Base-by-base conservation (phyloP, 2,329 filamentous ascomycete species). In the Calonectria naviculata region DNA sequence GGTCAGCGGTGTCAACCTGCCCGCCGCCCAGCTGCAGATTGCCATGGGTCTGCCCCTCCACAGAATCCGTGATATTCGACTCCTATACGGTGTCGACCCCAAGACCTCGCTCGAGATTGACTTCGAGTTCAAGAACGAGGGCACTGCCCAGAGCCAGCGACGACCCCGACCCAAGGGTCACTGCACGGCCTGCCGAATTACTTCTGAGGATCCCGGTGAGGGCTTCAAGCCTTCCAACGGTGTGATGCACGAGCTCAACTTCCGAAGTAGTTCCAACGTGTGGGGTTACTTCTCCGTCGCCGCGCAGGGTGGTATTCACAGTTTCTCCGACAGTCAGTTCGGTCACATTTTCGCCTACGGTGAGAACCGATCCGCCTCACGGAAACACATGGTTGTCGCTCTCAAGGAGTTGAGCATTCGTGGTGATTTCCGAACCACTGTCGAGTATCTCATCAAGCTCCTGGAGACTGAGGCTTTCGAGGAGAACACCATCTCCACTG, bases 241-340 rank as follows among this genome's bases (percentile, higher is more conserved):
- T 91, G 97, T 96, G 65, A 97, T 99, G 91, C 97, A 98, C 87
- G 97, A 99, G 82, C 88, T 99, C 81, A 99, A 99, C 89, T 99
- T 99, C 91, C 92, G 97, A 82, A 97, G 94, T 87, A 98, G 95
- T 83, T 98, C 97, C 74, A 99, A 99, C 78, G 97, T 98, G 68
- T 99, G 97, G 97, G 97, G 97, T 89, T 99, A 99, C 86, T 99
- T 99, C 91, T 99, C 97, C 65, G 97, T 99, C 83, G 94, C 95
- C 87, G 97, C 95, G 12, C 93, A 95, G 67, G 96, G 95, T 87
- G 95, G 95, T 85, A 99, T 99, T 76, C 97, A 99, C 91, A 98
- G 95, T 85, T 99, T 98, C 89, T 98, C 97, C 9, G 97, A 99
- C 87, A 97, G 94, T 81, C 97, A 99, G 82, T 99, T 99, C 79